These are phyloP conservation scores for Bonia amplexicaulis DNA, from an alignment of 176 grass and related monocot species.

Conservation along the genomic window DNA sequence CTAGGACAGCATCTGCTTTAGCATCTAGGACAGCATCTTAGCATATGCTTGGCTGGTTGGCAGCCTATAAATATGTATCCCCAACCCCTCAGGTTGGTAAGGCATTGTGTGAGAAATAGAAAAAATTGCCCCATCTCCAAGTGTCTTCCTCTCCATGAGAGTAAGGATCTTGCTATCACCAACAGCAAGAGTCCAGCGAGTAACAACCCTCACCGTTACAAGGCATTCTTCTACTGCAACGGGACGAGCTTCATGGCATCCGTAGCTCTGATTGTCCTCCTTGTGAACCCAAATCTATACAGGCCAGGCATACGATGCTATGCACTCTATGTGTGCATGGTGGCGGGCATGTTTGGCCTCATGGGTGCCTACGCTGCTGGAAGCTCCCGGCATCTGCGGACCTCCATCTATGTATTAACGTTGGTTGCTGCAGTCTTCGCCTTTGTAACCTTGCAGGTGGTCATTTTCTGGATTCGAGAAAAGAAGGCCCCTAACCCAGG, in stretches of 20 bases:
- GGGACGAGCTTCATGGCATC: constrained; percentile 37
- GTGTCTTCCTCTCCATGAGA: no score
- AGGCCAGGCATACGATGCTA: constrained; percentile 21
- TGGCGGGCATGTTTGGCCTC: constrained; percentile 17
- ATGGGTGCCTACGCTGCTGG: constrained; percentile 23
- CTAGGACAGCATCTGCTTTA: no score
- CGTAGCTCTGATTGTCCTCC: constrained; percentile 38
- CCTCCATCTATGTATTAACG: neutral
- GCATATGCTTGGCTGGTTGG: no score
- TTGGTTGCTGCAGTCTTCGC: neutral
- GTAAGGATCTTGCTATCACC: no score
- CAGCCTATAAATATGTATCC: no score
- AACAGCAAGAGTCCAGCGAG: no score
- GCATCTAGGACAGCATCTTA: no score
- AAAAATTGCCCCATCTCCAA: no score
- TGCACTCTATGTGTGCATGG: constrained; percentile 34
- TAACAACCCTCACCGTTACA: constrained; percentile 1
- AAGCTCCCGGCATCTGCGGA: neutral
- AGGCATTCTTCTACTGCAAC: constrained; percentile 34
- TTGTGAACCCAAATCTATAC: constrained; percentile 38
- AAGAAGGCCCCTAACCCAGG: neutral
- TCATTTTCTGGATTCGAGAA: neutral
- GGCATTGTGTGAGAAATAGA: no score
- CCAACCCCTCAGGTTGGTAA: no score
- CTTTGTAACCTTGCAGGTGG: constrained; percentile 6